A percentile compares a stretch with the other conserved stretches of the same genome.
Conservation (phyloP, 169 alveolate genomes). For the Eimeria mitis region DNA sequence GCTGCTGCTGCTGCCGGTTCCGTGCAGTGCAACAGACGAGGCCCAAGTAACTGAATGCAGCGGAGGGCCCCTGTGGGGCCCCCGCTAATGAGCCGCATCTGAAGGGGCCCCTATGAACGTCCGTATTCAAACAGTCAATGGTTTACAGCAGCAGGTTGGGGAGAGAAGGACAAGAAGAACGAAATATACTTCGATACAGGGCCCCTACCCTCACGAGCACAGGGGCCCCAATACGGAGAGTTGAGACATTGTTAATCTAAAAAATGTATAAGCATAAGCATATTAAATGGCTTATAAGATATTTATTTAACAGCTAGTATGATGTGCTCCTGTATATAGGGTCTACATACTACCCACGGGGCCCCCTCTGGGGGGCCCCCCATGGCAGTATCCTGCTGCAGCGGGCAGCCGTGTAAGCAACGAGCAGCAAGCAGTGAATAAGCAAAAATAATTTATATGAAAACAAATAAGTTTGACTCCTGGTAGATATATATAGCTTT, state of each 20-base stretch:
- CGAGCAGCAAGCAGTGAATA: background rate
- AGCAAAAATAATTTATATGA: no score
- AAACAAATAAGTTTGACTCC: no score
- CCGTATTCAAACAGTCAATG: background rate
- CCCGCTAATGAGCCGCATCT: slow-evolving; percentile 21
- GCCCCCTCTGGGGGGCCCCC: background rate
- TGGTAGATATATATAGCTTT: no score
- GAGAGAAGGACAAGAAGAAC: background rate
- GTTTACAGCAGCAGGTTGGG: background rate
- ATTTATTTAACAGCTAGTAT: background rate
- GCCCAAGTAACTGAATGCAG: background rate
- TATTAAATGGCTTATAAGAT: background rate
- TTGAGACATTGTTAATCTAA: background rate
- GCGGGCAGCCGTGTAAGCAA: background rate
- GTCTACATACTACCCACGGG: background rate
- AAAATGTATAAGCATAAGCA: background rate
- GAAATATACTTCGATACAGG: background rate
- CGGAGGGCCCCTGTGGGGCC: slow-evolving; percentile 25
- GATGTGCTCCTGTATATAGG: background rate
- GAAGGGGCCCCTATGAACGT: background rate
- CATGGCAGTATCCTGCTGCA: background rate
- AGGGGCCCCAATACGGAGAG: background rate
- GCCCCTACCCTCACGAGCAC: background rate
- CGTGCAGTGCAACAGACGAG: background rate
- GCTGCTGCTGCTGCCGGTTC: background rate